phyloP scores from a whole-genome alignment of 805 yeast genomes.

The Wickerhamiella domercqiae region DNA sequence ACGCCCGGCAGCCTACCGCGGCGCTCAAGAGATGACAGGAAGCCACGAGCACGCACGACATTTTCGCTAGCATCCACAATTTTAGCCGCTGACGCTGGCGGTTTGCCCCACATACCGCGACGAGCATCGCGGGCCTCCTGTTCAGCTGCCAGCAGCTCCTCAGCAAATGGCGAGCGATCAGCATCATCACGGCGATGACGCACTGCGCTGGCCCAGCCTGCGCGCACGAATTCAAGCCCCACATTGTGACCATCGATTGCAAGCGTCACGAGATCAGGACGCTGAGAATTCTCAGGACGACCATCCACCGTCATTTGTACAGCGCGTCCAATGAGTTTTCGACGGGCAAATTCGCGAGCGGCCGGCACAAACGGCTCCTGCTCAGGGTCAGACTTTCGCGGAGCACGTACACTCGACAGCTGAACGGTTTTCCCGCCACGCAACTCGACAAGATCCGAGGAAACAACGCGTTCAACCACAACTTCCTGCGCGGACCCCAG shows the following conservation, averaged over 20 bases:
- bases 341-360: slow-evolving; percentile 65
- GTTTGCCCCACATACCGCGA: slow-evolving; percentile 44
- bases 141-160: slow-evolving; percentile 56
- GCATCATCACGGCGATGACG: slow-evolving; percentile 60
- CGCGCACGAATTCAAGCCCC: slow-evolving; percentile 41
- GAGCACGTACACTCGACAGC: slow-evolving; percentile 61
- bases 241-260: slow-evolving; percentile 41
- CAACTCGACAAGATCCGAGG: slow-evolving; percentile 38
- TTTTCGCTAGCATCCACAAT: slow-evolving; percentile 70
- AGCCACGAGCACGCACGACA: slow-evolving; percentile 55
- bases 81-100: slow-evolving; percentile 23
- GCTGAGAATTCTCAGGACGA: slow-evolving; percentile 47
- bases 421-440: slow-evolving; percentile 42
- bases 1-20: slow-evolving; percentile 49
- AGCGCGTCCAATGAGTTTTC: slow-evolving; percentile 51
- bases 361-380: slow-evolving; percentile 41
- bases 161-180: slow-evolving; percentile 66
- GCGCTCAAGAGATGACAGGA: slow-evolving; percentile 51
- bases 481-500: slow-evolving; percentile 30
- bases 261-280: slow-evolving; percentile 50
- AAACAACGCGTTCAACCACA: slow-evolving; percentile 42
- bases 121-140: slow-evolving; percentile 38
- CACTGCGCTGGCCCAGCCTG: slow-evolving; percentile 65
- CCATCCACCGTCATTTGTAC: slow-evolving; percentile 51
- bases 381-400: slow-evolving; percentile 45